A percentile compares a stretch with the other conserved stretches of the same genome.
Conservation (phyloP, 441 rosid species). For the Cnidoscolus chayamansa region DNA sequence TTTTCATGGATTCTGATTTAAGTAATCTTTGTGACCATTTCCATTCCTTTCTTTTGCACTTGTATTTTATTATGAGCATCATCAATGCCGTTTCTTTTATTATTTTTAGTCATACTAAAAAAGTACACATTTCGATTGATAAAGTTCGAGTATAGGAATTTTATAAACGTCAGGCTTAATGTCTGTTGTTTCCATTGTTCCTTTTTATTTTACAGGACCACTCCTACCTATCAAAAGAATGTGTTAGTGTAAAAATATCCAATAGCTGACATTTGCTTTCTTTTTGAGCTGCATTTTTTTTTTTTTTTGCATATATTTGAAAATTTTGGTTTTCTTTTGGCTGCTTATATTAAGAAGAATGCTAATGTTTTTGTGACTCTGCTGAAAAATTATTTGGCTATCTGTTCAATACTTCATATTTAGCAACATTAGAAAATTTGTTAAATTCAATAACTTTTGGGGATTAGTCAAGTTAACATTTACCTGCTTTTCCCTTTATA, state of each 20-base stretch:
- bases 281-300: not conserved
- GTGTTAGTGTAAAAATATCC: not conserved
- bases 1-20: not conserved
- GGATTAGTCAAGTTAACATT: not conserved
- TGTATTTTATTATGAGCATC: not conserved
- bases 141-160: not conserved
- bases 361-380: not conserved
- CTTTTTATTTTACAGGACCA: not conserved
- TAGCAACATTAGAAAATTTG: not conserved
- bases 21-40: not conserved
- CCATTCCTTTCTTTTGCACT: not conserved
- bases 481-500: not conserved
- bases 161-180: not conserved
- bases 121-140: not conserved
- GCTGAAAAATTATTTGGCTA: not conserved
- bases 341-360: not conserved
- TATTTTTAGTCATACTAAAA: not conserved
- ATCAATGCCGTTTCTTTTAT: not conserved
- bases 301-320: not conserved
- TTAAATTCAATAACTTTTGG: not conserved
- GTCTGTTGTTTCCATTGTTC: not conserved
- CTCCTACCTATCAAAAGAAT: not conserved
- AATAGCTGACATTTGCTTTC: not conserved
- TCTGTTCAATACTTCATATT: not conserved
- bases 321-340: not conserved